A percentile compares a stretch with the other conserved stretches of the same genome.
Conservation (phyloP, 306 rosid genomes). For the Inga laurina region DNA sequence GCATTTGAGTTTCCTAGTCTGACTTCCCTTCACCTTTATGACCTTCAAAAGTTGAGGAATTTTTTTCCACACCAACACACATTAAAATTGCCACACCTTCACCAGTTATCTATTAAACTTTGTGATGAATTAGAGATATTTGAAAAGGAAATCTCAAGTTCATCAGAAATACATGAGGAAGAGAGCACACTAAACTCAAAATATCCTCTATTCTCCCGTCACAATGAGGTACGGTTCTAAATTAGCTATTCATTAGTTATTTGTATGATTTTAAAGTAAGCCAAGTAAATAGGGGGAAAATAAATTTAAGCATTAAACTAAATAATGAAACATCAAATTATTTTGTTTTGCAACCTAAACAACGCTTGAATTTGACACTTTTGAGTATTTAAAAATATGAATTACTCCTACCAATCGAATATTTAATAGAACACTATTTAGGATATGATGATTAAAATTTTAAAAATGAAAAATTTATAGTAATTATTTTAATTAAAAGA, state of each 20-base stretch:
- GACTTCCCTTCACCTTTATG: not conserved
- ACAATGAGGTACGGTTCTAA: not conserved
- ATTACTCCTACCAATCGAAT: too few relatives aligned
- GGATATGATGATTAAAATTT: too few relatives aligned
- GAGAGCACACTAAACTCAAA: too few relatives aligned
- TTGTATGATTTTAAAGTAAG: not conserved
- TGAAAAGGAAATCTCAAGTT: not conserved
- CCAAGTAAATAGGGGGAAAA: not conserved
- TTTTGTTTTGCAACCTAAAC: too few relatives aligned
- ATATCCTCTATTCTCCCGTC: not conserved
- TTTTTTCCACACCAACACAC: not conserved
- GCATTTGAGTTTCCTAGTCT: not conserved
- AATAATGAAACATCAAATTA: not conserved
- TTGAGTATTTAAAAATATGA: too few relatives aligned
- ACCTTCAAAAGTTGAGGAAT: not conserved
- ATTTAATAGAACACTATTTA: too few relatives aligned
- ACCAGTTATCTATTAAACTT: accelerated
- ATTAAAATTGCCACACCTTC: not conserved
- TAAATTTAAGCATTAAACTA: not conserved
- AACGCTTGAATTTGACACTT: too few relatives aligned
- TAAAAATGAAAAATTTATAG: too few relatives aligned
- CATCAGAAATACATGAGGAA: not conserved
- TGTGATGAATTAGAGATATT: not conserved
- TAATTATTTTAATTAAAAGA: too few relatives aligned
- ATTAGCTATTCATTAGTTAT: not conserved